Evolutionary conservation across 2,329 filamentous ascomycete species (phyloP).

Genomic region (Claviceps sp.): DNA sequence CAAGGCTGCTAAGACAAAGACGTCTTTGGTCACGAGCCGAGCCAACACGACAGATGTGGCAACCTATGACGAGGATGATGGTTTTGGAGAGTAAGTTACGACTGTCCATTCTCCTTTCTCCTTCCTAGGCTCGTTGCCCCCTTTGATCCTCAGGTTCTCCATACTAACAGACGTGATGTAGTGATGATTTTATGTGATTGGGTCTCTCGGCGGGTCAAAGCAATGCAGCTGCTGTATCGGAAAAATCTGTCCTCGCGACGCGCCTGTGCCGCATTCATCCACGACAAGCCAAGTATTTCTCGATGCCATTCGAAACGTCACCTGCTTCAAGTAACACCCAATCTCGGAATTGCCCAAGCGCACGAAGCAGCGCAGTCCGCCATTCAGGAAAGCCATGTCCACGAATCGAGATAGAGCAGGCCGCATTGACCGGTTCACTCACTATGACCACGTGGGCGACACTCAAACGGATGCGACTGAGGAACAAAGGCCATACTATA

Average conservation of each 20-base stretch:
- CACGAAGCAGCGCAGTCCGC: neutral
- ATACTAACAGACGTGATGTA: conserved; percentile 16
- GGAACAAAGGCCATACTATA: neutral
- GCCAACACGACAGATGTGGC: conserved; percentile 54
- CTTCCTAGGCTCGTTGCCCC: neutral
- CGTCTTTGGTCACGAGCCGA: conserved; percentile 56
- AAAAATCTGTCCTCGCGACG: neutral
- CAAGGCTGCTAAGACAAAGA: conserved; percentile 94
- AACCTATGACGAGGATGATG: conserved; percentile 67
- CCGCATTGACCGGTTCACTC: neutral
- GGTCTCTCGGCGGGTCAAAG: neutral
- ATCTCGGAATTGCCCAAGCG: neutral
- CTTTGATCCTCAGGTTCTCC: neutral
- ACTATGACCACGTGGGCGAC: neutral
- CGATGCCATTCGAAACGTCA: neutral
- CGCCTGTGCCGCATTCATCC: neutral
- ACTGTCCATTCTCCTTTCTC: too few relatives aligned
- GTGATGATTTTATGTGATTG: conserved; percentile 61
- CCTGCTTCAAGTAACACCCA: neutral
- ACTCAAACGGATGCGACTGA: neutral
- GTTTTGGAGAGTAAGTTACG: conserved; percentile 64
- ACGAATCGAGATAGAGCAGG: too few relatives aligned
- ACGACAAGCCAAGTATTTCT: too few relatives aligned
- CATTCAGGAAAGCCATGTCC: neutral
- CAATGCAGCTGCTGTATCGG: conserved; percentile 1